Evolutionary conservation across 345 rosid genomes (phyloP), one percentile per base, ranked within the genome.

Genomic region (Cardamine occulta): DNA sequence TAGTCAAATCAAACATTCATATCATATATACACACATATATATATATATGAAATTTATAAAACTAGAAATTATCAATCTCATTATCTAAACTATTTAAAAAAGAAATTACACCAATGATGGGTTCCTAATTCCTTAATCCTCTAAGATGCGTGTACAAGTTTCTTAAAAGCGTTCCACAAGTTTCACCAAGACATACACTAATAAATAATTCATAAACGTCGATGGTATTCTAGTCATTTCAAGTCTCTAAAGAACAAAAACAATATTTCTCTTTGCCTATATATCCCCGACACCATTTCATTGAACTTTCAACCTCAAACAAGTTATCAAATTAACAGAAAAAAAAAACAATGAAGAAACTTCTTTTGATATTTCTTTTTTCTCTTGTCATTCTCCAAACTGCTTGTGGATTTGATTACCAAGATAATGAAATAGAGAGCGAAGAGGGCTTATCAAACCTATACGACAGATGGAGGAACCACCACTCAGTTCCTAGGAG

Each of bases 381-480:
- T 8, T 53, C 85, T 15, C 71, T 75, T 70, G 40, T 87, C 62
- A 66, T 84, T 37, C 69, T 86, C 24, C 85, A 83, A 60, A 64
- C 78, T 1, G 76, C 74, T 2, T 35, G 80, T 45, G 71, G 94
- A 65, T 84, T 93, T 12, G 90, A 93, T 11, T 90, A 85, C 84
- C 79, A 85, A 4, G 90, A 88, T 55, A 80, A 80, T 31, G 96
- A 93, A 24, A 63, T 92, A 80, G 88, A 67, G 11, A 81, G 88
- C 0, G 94, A 93, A 48, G 91, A 93, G 24, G 77, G 81, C 58
- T 70, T 90, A 63, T 83, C 88, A 93, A 87, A 83, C 40, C 73
- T 93, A 29, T 93, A 90, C 28, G 96, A 90, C 76, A 83, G 89
- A 75, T 90, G 96, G 98, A 87, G 94, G 72, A 86, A 84, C 82